Conservation (phyloP, 768 basidiomycete genomes). For the Mycena filopes region DNA sequence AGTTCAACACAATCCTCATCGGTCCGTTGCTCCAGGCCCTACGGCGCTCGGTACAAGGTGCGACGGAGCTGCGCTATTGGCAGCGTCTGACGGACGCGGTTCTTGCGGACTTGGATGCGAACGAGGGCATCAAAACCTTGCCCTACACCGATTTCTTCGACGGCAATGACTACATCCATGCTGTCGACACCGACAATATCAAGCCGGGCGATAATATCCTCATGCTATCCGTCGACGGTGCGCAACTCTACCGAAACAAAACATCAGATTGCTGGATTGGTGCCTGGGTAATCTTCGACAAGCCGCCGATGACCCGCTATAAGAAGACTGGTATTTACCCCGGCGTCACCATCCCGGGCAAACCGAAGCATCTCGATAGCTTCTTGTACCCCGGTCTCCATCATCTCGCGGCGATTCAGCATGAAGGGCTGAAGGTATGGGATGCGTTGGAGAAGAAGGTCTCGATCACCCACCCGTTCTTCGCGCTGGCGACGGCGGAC, state of each 20-base stretch:
- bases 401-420: background rate
- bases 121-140: background rate
- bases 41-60: conserved; percentile 35
- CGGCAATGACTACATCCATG: conserved; percentile 43
- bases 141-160: conserved; percentile 40
- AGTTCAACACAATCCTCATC: conserved; percentile 40
- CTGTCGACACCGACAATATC: conserved; percentile 38
- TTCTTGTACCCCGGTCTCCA: background rate
- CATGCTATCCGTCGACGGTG: conserved; percentile 36
- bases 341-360: background rate
- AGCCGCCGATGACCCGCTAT: conserved; percentile 41
- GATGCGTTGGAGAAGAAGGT: conserved; percentile 26
- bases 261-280: conserved; percentile 52
- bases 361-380: background rate
- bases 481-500: conserved; percentile 22
- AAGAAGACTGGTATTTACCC: conserved; percentile 11
- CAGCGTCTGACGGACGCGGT: conserved; percentile 35
- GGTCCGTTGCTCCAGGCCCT: conserved; percentile 56
- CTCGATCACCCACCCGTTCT: conserved; percentile 30
- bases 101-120: conserved; percentile 22
- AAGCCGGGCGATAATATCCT: conserved; percentile 32
- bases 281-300: conserved; percentile 46
- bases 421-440: conserved; percentile 38
- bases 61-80: conserved; percentile 43
- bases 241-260: conserved; percentile 40